Evolutionary conservation across 2,329 filamentous ascomycete genomes (phyloP), one percentile per base, ranked within the genome.

Genomic region (Cadophora gregata): DNA sequence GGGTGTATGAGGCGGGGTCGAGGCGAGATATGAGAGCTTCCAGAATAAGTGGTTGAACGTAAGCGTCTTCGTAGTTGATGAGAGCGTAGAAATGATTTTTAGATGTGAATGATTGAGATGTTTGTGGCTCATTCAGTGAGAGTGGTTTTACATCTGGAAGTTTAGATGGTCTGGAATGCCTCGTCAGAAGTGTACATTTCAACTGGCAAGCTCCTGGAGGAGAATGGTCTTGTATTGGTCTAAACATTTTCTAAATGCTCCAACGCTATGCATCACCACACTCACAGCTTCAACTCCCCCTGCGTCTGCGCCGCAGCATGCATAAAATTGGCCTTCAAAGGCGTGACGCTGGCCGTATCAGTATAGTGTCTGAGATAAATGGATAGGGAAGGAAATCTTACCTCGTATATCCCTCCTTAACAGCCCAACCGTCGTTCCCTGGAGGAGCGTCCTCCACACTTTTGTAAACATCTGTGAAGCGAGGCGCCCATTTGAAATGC

Each of bases 401-500:
- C 92, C 92, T 96, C 14, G 95, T 96, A 78, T 90, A 88, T 31
- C 93, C 93, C 77, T 97, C 89, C 77, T 91, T 91, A 27, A 99
- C 92, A 42, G 90, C 90, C 93, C 95, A 97, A 6, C 95, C 96
- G 79, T 99, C 96, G 76, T 93, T 96, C 3, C 93, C 93, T 4
- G 92, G 91, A 36, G 84, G 82, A 47, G 90, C 88, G 70, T 90
- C 86, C 72, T 93, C 88, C n/a, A 97, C 93, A 72, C 91, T 94
- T 76, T 91, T 87, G 78, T 93, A 93, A 2, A 98, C 93, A 78
- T 97, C 94, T 38, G 87, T 84, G 79, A 98, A 96, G 70, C 87
- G 88, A 2, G 95, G 96, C 58, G 92, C 88, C 96, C 96, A 98
- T 80, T 95, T 96, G 83, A 97, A 98, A 79, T 96, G 92, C 78